Percentiles rank a stretch among this genome's conserved stretches.
Conservation (phyloP, 2,329 filamentous ascomycete species). For the Pseudogymnoascus sp. region DNA sequence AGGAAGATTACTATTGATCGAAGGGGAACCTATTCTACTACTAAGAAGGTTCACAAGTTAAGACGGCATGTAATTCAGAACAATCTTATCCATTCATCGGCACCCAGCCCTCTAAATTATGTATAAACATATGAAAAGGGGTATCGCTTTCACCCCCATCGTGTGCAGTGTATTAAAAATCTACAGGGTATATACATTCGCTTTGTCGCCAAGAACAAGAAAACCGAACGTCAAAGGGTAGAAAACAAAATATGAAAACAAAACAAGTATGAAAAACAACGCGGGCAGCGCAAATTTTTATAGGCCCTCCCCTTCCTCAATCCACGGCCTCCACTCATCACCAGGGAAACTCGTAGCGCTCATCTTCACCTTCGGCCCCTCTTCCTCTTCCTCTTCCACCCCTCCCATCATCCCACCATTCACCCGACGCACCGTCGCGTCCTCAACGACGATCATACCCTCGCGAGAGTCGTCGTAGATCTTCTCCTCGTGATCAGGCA, state of each 20-base stretch:
- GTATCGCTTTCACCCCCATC: not conserved
- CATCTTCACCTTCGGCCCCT: slow-evolving; percentile 43
- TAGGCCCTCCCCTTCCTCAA: slow-evolving; percentile 23
- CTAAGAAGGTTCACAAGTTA: slow-evolving; percentile 33
- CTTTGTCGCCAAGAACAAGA: not conserved
- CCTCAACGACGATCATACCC: not conserved
- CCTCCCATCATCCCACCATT: slow-evolving; percentile 25
- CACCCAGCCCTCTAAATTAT: slow-evolving; percentile 43
- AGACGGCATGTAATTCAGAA: slow-evolving; percentile 45
- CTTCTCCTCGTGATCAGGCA: slow-evolving; percentile 6
- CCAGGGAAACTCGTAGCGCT: slow-evolving; percentile 61
- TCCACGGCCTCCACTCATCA: slow-evolving; percentile 58
- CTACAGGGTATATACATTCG: not conserved
- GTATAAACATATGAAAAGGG: not conserved
- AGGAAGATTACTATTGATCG: too few relatives aligned
- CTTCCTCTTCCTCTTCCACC: slow-evolving; percentile 35
- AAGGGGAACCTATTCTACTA: too few relatives aligned
- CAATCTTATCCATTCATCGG: slow-evolving; percentile 35
- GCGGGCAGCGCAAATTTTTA: not conserved
- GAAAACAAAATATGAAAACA: not conserved
- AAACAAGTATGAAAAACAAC: not conserved
- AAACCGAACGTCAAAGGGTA: not conserved
- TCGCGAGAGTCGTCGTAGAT: not conserved
- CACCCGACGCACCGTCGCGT: not conserved
- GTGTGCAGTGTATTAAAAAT: not conserved